Evolutionary conservation across 2,329 filamentous ascomycete species (phyloP), one percentile per base, ranked within the genome.

Genomic region (Penicillium polonicum): DNA sequence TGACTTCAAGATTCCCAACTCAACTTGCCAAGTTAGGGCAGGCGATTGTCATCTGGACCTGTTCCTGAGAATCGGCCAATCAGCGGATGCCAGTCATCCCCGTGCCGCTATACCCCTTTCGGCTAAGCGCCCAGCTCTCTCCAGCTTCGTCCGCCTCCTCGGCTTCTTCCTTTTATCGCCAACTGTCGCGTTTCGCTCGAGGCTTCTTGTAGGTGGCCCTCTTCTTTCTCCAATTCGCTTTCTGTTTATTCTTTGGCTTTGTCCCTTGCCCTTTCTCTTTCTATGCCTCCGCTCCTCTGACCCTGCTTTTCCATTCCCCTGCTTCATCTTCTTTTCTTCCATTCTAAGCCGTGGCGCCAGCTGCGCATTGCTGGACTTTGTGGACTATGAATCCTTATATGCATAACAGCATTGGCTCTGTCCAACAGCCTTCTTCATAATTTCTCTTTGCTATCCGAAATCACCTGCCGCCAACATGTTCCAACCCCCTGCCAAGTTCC

Each of bases 181-280:
- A 62, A 60, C 50, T 55, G 44, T 59, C 57, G 59, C 48, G 56
- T 59, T 53, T 61, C 55, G 60, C 60, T 62, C 60, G 66, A 68
- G 73, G 74, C 73, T 76, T 74, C 74, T 76, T 75, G 73, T 77
- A 76, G 73, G 74, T 76, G 66, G 74, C 73, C 73, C 74, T 61
- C 66, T 68, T 71, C 68, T 61, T 55, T 62, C 58, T 61, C 56
- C 61, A 58, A 50, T 55, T 57, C 59, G 59, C 55, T 57, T 64
- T 64, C 61, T 64, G 48, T 68, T 58, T 59, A 43, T 63, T 60
- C 48, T 60, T 54, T 61, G 33, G 59, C 59, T 58, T 65, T 63
- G 48, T 55, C 49, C 52, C 54, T 43, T 52, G 59, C 59, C 58
- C 64, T 58, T 57, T 58, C 50, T 51, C 55, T 65, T 58, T 59